Evolutionary conservation across 495 filamentous ascomycete species (phyloP), one percentile per base, ranked within the genome.

Genomic region (Parachaetomium inaequale): DNA sequence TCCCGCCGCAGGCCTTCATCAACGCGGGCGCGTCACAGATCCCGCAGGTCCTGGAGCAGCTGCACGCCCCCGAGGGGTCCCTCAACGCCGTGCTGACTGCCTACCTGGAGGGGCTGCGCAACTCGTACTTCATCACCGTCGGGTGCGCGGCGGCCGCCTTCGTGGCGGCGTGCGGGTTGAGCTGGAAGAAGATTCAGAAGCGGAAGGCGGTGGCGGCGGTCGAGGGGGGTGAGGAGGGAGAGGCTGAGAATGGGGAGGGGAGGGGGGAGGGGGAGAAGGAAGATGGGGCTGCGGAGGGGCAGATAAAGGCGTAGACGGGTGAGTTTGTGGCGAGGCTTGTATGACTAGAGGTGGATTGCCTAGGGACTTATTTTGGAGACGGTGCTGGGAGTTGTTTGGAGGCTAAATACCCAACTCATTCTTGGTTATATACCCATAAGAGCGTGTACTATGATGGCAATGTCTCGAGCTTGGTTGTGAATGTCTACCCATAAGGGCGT

Each of bases 171-270:
- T 70, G 72, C 8, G 74, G 73, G 5, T 42, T 81, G 50, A 63
- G 70, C 56, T 82, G 80, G 79, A 79, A 74, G 72, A 79, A 74
- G 69, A 76, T 81, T 15, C 73, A 78, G 70, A 74, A 73, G 65
- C 47, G 57, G 36, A 55, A 52, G 28, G 58, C 54, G 7, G 26
- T 34, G 45, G 42, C 32, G 6, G 32, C 32, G 5, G 32, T 5
- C 32, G 5, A n/a, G n/a, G n/a, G 5, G 6, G 1, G 15, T 17
- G 42, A n/a, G n/a, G n/a, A 21, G 19, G 42, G n/a, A 4, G 42
- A 46, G 42, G 42, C 42, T 15, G 42, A 23, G 19, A 46, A 43
- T 2, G 40, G 15, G 3, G 40, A 43, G 40, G n/a, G 15, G 4
- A n/a, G 7, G 42, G 19, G 15, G 15, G 40, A 43, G 15, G 40